phyloP scores from a whole-genome alignment of 179 eudicot species.

The Carnegiea gigantea region DNA sequence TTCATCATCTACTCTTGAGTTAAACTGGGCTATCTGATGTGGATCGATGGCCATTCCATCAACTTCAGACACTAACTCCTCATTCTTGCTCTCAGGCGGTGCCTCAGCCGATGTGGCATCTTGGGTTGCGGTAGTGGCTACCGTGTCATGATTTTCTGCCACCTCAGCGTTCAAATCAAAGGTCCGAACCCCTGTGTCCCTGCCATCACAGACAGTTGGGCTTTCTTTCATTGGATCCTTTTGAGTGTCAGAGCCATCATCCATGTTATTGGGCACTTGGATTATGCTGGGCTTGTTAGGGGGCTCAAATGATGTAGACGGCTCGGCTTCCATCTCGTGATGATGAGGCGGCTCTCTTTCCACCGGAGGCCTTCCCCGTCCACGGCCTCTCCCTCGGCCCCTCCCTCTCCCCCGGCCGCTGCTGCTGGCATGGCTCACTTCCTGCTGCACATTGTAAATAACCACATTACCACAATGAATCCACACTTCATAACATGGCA shows the following conservation, averaged over 20 bases:
- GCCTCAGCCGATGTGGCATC: constrained; percentile 21
- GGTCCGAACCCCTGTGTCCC: constrained; percentile 30
- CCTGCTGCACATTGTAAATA: constrained; percentile 34
- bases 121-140: background rate
- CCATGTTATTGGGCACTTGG: constrained; percentile 23
- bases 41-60: constrained; percentile 57
- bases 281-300: constrained; percentile 24
- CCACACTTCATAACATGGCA: background rate
- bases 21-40: constrained; percentile 42
- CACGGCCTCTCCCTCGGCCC: constrained; percentile 53
- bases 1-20: constrained; percentile 44
- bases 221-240: constrained; percentile 36
- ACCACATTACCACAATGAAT: background rate
- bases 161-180: constrained; percentile 43
- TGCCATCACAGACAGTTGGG: constrained; percentile 24
- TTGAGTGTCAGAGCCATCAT: constrained; percentile 20
- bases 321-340: constrained; percentile 37
- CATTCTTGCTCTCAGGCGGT: constrained; percentile 31
- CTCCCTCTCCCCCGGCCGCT: constrained; percentile 52
- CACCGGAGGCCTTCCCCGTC: constrained; percentile 39
- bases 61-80: constrained; percentile 47
- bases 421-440: constrained; percentile 40
- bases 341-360: constrained; percentile 34
- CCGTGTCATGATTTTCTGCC: constrained; percentile 30
- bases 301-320: constrained; percentile 33